Evolutionary conservation across 257 asterid species (phyloP).

Genomic region (Nicotiana tabacum): DNA sequence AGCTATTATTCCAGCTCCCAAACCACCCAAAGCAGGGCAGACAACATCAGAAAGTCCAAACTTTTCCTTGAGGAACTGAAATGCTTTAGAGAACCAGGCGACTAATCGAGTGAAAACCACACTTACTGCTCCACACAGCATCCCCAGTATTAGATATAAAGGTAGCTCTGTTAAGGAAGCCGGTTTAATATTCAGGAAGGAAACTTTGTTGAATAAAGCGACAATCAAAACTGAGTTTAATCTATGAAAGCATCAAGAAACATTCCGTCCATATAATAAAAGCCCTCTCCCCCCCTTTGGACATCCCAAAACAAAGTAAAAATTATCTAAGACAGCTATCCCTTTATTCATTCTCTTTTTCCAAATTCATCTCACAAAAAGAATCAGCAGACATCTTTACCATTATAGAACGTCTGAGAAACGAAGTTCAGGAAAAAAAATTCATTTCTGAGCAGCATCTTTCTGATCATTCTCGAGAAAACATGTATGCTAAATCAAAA

Average conservation of each 20-base stretch:
- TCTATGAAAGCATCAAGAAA: background rate
- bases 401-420: background rate
- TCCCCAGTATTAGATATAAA: slow-evolving; percentile 87
- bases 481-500: background rate
- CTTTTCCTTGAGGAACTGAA: slow-evolving; percentile 59
- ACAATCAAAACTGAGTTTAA: background rate
- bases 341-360: background rate
- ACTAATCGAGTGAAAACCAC: slow-evolving; percentile 78
- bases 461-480: background rate
- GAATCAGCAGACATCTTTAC: background rate
- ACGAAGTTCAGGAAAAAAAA: background rate
- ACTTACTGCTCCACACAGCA: slow-evolving; percentile 95
- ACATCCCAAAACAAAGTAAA: background rate
- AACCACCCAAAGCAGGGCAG: slow-evolving; percentile 93
- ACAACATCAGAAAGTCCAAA: slow-evolving; percentile 81
- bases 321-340: background rate
- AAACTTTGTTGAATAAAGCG: background rate
- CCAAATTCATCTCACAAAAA: background rate
- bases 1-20: slow-evolving; percentile 98
- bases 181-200: slow-evolving; percentile 24
- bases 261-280: background rate
- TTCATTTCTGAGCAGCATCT: background rate
- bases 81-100: slow-evolving; percentile 59
- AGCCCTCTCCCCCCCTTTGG: background rate
- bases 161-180: slow-evolving; percentile 69